Base-by-base conservation (phyloP, 1,284 basidiomycete genomes). In the Singerocomus rubriflavus region DNA sequence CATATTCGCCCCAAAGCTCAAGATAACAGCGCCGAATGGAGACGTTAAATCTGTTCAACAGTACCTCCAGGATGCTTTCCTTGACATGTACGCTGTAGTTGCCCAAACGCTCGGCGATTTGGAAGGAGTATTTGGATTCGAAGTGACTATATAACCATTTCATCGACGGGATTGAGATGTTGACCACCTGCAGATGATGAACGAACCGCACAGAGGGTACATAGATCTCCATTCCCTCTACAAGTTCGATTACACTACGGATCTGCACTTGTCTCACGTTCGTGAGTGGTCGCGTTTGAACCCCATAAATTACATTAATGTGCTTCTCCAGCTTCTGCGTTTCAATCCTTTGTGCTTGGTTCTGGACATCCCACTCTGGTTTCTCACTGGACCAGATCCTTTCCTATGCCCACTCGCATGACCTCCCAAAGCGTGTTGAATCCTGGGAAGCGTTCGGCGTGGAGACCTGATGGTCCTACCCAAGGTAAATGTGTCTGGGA, bases 131-230 rank as follows among this genome's bases (percentile, higher is more conserved):
- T 63, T 97, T 14, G 96, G 96, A 0, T 95, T 98, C 53, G 91
- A 98, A 79, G 91, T 88, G 73, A 61, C 40, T n/a, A 35, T 37
- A 26, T 51, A 29, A 29, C 27, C 26, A 34, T 39, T 9, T 42
- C 12, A 4, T 46, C 29, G 17, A 11, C 12, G 12, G 14, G 33
- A 32, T 21, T 4, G 26, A 29, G n/a, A 12, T 45, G 36, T 41
- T 59, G 16, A 67, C 30, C 6, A 8, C 32, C 13, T n/a, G 17
- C 45, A 93, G 89, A 80, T 92, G 66, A 88, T 98, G 81, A 99
- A 99, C 62, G 96, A 99, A 69, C 96, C 96, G 1, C 95, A 99
- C 71, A 79, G 88, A 62, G 97, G 96, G 25, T 97, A 94, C 64
- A 84, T 97, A 53, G 82, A 88, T 50, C 73, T 96, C 4, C 76